Evolutionary conservation across 23 red algal species (phyloP), one percentile per base, ranked within the genome.

Genomic region (Agarophyton chilense): DNA sequence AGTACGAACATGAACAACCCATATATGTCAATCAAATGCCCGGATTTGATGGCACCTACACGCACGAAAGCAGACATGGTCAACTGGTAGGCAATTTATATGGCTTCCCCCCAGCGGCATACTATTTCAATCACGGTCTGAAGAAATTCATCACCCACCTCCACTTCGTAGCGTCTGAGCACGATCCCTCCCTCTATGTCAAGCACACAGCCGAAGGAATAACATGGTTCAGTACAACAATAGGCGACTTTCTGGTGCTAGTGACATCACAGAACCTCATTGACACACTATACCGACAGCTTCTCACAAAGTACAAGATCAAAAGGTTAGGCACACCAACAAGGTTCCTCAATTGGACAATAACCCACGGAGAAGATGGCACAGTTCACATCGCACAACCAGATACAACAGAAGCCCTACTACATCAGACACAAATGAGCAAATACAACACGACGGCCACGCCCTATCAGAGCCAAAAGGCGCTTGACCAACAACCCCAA

Each of bases 221-320:
- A 46, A 46, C 13, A 7, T 1, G 24, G 6, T 19, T 77, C 41
- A 52, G 43, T 13, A 52, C 47, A 2, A 46, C 72, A 12, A 77
- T 77, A 16, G 72, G 47, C 47, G 72, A 77, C 72, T 77, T 77
- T 24, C 31, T 77, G 1, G 72, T 77, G 18, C 26, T 52, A 13
- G 72, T 38, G 13, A 8, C 72, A 25, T 10, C n/a, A n/a, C n/a
- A n/a, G n/a, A n/a, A n/a, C n/a, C n/a, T 51, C 10, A 77, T 77
- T 4, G 72, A 77, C 25, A 31, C 43, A 52, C 47, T 77, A 22
- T 19, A 77, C 72, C 43, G 1, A 77, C 25, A 40, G 2, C 9
- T 77, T 31, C 26, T 38, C 4, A 14, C 36, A 4, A 47, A 77
- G 19, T 47, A 77, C 72, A 46, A 77, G 19, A 24, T 77, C 22